Evolutionary conservation across 2,329 filamentous ascomycete species (phyloP).

Genomic region (Colletotrichum camelliae): DNA sequence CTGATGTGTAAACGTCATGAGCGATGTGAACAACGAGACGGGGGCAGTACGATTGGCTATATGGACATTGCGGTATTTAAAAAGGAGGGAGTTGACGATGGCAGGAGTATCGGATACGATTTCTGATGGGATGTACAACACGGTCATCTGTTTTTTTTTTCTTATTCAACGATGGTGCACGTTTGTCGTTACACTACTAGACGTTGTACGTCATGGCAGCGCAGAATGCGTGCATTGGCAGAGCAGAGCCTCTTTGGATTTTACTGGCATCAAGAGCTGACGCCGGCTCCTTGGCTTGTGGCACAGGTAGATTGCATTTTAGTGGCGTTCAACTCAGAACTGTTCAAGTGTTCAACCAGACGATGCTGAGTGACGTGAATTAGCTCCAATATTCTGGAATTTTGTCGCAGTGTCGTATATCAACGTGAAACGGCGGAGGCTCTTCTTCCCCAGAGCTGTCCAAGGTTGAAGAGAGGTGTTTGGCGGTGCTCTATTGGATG

Average conservation of each 20-base stretch:
- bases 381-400: background rate
- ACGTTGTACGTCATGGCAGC: background rate
- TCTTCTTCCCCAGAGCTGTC: background rate
- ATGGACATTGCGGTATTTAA: background rate
- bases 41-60: background rate
- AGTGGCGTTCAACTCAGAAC: background rate
- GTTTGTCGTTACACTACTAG: background rate
- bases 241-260: conserved; percentile 1
- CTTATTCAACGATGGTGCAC: background rate
- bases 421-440: background rate
- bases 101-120: conserved; percentile 10
- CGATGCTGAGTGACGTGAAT: background rate
- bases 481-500: background rate
- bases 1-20: conserved; percentile 10
- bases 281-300: background rate
- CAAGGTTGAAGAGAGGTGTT: background rate
- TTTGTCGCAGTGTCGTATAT: background rate
- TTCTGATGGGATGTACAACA: conserved; percentile 4
- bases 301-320: background rate
- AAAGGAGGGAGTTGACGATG: conserved; percentile 13
- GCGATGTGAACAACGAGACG: conserved; percentile 8
- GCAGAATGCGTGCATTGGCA: background rate
- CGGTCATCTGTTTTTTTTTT: background rate
- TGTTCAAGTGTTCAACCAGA: background rate
- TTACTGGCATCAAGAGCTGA: conserved; percentile 9